Evolutionary conservation across 2,329 filamentous ascomycete genomes (phyloP).

Genomic region (Hypoxylon sp.): DNA sequence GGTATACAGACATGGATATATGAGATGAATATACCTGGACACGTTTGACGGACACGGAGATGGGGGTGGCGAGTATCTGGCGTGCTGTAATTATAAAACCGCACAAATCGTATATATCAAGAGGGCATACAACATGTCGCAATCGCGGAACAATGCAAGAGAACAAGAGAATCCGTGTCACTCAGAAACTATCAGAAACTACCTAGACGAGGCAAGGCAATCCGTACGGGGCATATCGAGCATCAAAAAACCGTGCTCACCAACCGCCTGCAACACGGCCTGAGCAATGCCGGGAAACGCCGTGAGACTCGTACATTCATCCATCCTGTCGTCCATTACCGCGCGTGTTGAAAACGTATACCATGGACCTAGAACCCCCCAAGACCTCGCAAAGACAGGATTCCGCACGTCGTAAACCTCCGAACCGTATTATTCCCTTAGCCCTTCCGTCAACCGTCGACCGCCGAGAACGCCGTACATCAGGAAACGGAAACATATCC

Average conservation of each 20-base stretch:
- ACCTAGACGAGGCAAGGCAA: neutral
- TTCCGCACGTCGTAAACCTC: constrained; percentile 6
- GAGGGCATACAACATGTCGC: neutral
- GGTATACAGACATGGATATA: no score
- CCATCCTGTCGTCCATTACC: constrained; percentile 1
- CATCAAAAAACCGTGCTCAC: constrained; percentile 22
- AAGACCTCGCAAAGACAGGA: neutral
- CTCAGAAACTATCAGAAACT: neutral
- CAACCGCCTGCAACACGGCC: constrained; percentile 6
- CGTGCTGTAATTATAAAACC: no score
- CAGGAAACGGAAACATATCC: constrained; percentile 1
- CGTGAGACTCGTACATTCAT: constrained; percentile 19
- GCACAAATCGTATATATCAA: neutral
- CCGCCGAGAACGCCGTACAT: constrained; percentile 1
- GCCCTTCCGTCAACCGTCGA: neutral
- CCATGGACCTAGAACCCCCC: constrained; percentile 1
- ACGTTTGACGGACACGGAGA: no score
- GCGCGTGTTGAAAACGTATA: constrained; percentile 24
- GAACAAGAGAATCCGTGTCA: neutral
- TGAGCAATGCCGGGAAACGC: constrained; percentile 13
- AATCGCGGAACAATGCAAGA: neutral
- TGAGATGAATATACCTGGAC: no score
- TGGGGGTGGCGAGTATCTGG: no score
- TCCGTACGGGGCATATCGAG: constrained; percentile 20
- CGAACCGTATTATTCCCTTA: neutral